Base-by-base conservation (phyloP, 768 basidiomycete species). In the Bullera alba region DNA sequence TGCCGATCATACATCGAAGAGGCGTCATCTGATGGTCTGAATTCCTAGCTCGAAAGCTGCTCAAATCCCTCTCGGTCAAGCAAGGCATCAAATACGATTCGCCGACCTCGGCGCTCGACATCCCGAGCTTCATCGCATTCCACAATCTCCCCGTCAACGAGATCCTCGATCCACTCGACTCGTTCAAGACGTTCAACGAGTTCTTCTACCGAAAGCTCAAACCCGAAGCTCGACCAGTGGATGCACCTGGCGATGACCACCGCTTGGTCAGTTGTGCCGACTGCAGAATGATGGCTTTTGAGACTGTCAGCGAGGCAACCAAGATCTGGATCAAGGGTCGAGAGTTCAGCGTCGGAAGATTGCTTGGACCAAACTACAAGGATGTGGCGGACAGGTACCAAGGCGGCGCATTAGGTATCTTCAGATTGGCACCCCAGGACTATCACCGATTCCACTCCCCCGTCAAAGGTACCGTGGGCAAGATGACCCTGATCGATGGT, bases 281-380 rank as follows among this genome's bases (percentile, higher is more conserved):
- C 75, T 96, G 87, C 67, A 84, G 93, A n/a, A 79, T 95, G 53
- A 91, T 96, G 84, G 81, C 84, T 1, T 99, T 97, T 71, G 83
- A 87, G 70, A 84, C 82, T 0, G 83, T 95, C 6, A 76, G 74
- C 42, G 86, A 88, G 49, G 93, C 93, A 0, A 95, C 90, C 2
- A 77, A 78, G 21, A 75, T 99, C 0, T 99, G 93, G 93, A 93
- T 97, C 75, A 96, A 97, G 66, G 93, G 93, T 2, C 82, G 90
- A 36, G 91, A 95, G 60, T 97, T 99, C 67, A 84, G 83, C 1
- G 78, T 96, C 2, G 78, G 74, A 4, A 79, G 83, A 1, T 77
- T 99, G 28, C 79, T 97, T 0, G 92, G 92, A 0, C 84, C 87
- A 2, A 75, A 73, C 10, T 89, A 91, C 71, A 80, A 80, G 56